phyloP scores from a whole-genome alignment of 1,284 basidiomycete genomes.

The Binderoboletus segoi region DNA sequence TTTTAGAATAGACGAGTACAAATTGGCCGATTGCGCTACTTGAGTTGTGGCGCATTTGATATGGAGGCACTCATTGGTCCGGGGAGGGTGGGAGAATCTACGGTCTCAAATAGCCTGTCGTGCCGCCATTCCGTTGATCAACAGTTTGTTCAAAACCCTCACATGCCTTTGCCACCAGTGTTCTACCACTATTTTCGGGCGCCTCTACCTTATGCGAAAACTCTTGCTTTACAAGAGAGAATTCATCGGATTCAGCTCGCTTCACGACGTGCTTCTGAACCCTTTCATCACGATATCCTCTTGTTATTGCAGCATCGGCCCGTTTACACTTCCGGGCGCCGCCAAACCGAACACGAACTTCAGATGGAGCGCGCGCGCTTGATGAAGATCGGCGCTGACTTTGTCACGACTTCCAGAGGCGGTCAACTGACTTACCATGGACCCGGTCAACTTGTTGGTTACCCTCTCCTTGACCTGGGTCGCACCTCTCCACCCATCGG shows the following conservation, averaged over 20 bases:
- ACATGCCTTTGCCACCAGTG: conserved; percentile 62
- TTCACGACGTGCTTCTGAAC: conserved; percentile 44
- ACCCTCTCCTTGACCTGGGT: conserved; percentile 87
- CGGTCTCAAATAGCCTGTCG: no score
- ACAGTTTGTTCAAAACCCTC: background rate
- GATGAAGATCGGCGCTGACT: conserved; percentile 82
- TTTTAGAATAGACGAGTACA: no score
- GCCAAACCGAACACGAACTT: conserved; percentile 72
- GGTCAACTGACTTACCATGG: conserved; percentile 98
- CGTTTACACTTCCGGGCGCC: conserved; percentile 90
- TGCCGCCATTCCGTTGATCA: no score
- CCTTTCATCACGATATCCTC: conserved; percentile 63
- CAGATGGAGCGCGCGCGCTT: conserved; percentile 70
- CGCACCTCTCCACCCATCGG: conserved; percentile 57
- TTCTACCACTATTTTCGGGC: conserved; percentile 75
- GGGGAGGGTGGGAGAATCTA: no score
- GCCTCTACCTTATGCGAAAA: conserved; percentile 72
- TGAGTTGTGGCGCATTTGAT: no score
- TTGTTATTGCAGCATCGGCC: conserved; percentile 86
- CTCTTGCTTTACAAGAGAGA: conserved; percentile 71
- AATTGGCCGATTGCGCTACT: no score
- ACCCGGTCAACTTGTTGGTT: conserved; percentile 96
- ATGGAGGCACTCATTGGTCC: no score
- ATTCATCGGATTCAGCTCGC: conserved; percentile 65
- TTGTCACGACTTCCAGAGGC: conserved; percentile 81